Base-by-base conservation (phyloP, 176 grass and related monocot species). In the Carex kokanica region DNA sequence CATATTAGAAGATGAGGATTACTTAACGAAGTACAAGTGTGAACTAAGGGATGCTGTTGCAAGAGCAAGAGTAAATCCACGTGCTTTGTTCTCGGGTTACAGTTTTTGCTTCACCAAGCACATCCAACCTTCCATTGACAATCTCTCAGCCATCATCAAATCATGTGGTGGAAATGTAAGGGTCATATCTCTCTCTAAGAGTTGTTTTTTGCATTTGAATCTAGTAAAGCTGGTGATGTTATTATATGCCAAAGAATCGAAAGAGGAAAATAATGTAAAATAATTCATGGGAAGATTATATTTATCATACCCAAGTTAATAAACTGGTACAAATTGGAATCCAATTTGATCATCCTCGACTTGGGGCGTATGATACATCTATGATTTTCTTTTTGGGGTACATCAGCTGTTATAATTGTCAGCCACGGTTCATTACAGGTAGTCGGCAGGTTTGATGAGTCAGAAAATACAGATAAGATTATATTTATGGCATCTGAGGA, bases 401-500 rank as follows among this genome's bases (percentile, higher is more conserved):
- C 9, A n/a, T 18, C 3, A 43, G 47, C 17, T 56, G 7, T 54
- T 38, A 51, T 63, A 63, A 51, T 8, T 29, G 49, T 40, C 60
- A 60, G 21, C 2, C 57, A 4, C 4, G 6, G 13, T 59, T 47
- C 54, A 67, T 82, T 90, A 20, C 86, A 97, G 94, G 74, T 92
- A 63, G 89, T 94, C 70, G 79, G 24, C 36, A 86, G 60, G 63
- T 69, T 94, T 9, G 54, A 15, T 21, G 74, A 87, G 71, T 78
- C 84, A 74, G 60, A 87, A 70, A 88, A 90, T 9, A 20, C 77
- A 20, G 88, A 88, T 21, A 87, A 83, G 69, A 85, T 80, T 38
- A 94, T 97, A 54, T 97, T 94, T 69, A 63, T 97, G 85, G 91
- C 87, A 12, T 89, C 91, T 65, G 94, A 97, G 53, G 91, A 97